Evolutionary conservation across 2,329 filamentous ascomycete genomes (phyloP), one percentile per base, ranked within the genome.

Genomic region (Fusarium paranaense): DNA sequence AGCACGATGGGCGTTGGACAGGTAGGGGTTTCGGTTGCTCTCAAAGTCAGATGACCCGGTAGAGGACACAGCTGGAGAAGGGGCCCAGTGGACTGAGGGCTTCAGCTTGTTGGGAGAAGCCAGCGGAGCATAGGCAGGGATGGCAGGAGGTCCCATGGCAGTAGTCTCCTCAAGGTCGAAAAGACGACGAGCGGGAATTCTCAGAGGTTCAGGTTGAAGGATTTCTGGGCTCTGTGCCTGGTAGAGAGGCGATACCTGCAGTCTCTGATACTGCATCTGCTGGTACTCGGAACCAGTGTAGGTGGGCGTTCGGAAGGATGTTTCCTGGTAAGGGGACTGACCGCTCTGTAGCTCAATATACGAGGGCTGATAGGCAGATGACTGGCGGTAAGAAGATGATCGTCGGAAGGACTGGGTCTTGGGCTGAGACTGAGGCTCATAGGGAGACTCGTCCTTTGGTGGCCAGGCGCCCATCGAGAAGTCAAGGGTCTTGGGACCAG

Each of bases 21-120:
- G 56, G 30, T 20, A 67, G 42, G 27, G 63, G 64, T 18, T 72
- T 47, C 25, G 14, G 58, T 47, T 47, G 42, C 42, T 14, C 16
- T 63, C 56, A 8, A 59, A 32, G 6, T 66, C 64, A 10, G 66
- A 68, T 2, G 69, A 75, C 6, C 47, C 47, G 2, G 59, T 42
- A 7, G 67, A 63, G 3, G 72, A 67, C 7, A 65, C 10, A 4
- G n/a, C 50, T 1, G 50, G 18, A 32, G 27, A 32, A 20, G 50
- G 27, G 3, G 18, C 50, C 18, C 18, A 54, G 27, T 20, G 50
- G 14, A 54, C 50, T 1, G 50, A 20, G 4, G 16, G 42, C 16
- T 27, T 11, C 6, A 32, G 11, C 3, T 9, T 20, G 27, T 32
- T 32, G 18, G n/a, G 10, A 6, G 50, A n/a, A 14, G 6, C 11